Evolutionary conservation across 805 yeast species (phyloP).

Genomic region (Lipomyces sp.): DNA sequence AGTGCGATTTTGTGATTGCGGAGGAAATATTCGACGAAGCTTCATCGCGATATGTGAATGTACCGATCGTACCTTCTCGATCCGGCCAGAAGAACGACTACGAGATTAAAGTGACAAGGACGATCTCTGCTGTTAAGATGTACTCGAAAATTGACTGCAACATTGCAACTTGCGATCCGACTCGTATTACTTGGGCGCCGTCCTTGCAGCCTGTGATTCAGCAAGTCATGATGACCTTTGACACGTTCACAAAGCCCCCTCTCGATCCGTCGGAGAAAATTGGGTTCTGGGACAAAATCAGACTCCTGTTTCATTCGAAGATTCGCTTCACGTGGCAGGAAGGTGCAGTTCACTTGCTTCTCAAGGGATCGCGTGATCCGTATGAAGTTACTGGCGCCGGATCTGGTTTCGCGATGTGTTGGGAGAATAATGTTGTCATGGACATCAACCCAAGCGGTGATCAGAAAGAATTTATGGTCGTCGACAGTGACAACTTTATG

Average conservation of each 20-base stretch:
- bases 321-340: constrained; percentile 45
- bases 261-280: constrained; percentile 78
- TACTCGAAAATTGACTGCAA: constrained; percentile 58
- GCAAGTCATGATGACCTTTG: constrained; percentile 71
- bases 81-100: constrained; percentile 37
- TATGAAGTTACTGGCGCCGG: constrained; percentile 62
- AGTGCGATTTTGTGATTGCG: constrained; percentile 65
- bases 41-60: constrained; percentile 57
- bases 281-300: constrained; percentile 91
- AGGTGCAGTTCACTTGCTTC: constrained; percentile 41
- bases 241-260: constrained; percentile 85
- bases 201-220: constrained; percentile 82
- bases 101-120: constrained; percentile 64
- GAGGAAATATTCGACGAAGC: constrained; percentile 58
- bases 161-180: constrained; percentile 54
- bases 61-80: constrained; percentile 54
- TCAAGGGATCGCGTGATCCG: constrained; percentile 65
- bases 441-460: constrained; percentile 63
- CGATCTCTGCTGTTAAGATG: constrained; percentile 71
- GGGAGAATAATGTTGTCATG: constrained; percentile 60
- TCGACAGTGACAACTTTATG: constrained; percentile 57
- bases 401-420: constrained; percentile 75
- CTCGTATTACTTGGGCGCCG: constrained; percentile 78
- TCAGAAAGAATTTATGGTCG: constrained; percentile 62
- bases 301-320: constrained; percentile 73